Evolutionary conservation across 73 alveolate species (phyloP).

Genomic region (Durusdinium trenchii): DNA sequence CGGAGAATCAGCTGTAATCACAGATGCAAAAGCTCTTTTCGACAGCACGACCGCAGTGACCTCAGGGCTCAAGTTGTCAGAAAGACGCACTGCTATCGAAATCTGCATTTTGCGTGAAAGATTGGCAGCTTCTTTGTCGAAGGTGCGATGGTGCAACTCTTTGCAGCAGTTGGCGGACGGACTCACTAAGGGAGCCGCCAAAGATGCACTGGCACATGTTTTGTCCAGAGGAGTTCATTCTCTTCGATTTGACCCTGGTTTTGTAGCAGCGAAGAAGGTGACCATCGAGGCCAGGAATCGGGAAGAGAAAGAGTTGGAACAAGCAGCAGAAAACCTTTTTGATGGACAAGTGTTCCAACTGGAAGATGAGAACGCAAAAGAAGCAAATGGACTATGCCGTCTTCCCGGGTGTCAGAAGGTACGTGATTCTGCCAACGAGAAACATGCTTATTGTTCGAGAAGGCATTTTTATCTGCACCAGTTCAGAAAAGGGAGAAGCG

Average conservation of each 20-base stretch:
- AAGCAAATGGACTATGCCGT: too few relatives aligned
- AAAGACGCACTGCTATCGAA: neutral
- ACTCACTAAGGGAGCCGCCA: neutral
- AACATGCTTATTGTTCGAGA: too few relatives aligned
- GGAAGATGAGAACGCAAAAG: too few relatives aligned
- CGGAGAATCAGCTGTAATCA: neutral
- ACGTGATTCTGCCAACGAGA: too few relatives aligned
- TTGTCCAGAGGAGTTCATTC: neutral
- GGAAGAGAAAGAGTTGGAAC: neutral
- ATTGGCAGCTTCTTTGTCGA: neutral
- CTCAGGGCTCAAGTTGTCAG: neutral
- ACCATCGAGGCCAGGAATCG: neutral
- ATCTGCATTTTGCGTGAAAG: neutral
- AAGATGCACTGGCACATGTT: neutral
- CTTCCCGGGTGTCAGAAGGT: too few relatives aligned
- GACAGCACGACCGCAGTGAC: neutral
- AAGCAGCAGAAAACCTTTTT: too few relatives aligned
- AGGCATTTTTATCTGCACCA: too few relatives aligned
- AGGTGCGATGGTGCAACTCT: neutral
- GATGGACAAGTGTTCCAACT: too few relatives aligned
- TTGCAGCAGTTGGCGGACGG: constrained; percentile 16
- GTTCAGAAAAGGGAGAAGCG: too few relatives aligned
- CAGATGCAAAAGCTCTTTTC: neutral
- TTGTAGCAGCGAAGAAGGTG: neutral
- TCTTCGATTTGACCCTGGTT: neutral